Conservation (phyloP, 2,329 filamentous ascomycete species). For the Fusarium sp. region DNA sequence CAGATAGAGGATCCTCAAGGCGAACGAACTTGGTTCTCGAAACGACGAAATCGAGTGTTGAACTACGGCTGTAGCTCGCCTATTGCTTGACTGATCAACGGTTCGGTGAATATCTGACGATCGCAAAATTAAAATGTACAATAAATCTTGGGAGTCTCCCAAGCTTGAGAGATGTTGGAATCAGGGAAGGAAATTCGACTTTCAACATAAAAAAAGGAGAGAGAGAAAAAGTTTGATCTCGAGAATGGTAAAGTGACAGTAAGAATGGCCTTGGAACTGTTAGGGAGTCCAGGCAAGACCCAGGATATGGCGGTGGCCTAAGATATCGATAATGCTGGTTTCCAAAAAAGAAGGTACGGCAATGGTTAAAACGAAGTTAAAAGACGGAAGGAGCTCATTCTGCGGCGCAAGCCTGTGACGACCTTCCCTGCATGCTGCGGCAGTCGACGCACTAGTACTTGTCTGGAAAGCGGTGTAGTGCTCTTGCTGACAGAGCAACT, state of each 20-base stretch:
- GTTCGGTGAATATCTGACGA: background rate
- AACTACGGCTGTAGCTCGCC: background rate
- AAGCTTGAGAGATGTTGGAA: constrained; percentile 1
- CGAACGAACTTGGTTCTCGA: background rate
- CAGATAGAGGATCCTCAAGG: background rate
- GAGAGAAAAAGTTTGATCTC: background rate
- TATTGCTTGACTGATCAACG: background rate
- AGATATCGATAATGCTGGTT: constrained; percentile 10
- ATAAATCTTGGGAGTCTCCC: background rate
- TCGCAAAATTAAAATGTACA: background rate
- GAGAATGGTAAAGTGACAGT: background rate
- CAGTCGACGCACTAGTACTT: constrained; percentile 4
- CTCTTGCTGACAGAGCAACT: background rate
- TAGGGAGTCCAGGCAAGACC: background rate
- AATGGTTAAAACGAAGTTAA: constrained; percentile 14
- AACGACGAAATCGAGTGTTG: background rate
- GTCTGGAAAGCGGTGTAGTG: constrained; percentile 17
- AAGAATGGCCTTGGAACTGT: background rate
- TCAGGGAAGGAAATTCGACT: background rate
- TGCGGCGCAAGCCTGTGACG: constrained; percentile 21
- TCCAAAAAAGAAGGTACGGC: constrained; percentile 32
- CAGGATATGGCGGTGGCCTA: constrained; percentile 7
- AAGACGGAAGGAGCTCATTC: constrained; percentile 25
- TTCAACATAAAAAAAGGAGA: background rate
- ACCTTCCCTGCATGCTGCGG: constrained; percentile 33